Base-by-base conservation (phyloP, 768 basidiomycete species). In the Russula olivacea region DNA sequence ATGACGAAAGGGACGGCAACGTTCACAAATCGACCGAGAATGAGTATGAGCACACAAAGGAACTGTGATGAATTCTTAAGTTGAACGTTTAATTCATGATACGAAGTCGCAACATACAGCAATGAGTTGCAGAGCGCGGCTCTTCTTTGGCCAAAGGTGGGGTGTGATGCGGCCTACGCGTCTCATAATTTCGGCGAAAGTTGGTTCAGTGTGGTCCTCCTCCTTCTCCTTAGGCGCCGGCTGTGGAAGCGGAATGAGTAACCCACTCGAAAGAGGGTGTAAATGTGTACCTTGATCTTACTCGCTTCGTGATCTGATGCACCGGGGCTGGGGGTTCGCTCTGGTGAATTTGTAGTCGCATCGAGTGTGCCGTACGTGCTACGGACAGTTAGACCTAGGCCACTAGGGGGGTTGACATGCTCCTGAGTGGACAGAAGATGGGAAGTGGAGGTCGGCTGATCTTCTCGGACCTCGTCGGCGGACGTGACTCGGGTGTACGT, bases 91-190 rank as follows among this genome's bases (percentile, higher is more conserved):
- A 32, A 21, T 38, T 25, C 10, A 58, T 15, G 28, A 63, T 30
- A 65, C 59, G 23, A 63, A 61, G 15, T 38, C 15, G 43, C 38
- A 9, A 77, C 81, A 68, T 70, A 88, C 81, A 6, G 88, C 89
- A 59, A 89, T 74, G 47, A 87, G 69, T 72, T 94, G 92, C 4
- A 96, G 78, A 61, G 79, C 79, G 36, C 72, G 70, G 64, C 77
- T 82, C 66, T 84, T 88, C 38, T 80, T 79, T 6, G 93, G 93
- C 92, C 93, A 96, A 10, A 96, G 82, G 74, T 89, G 89, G 1
- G 93, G 93, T 15, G 80, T 73, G 47, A 96, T 78, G 52, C 82
- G 82, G 53, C 77, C 76, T 61, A 95, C 75, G 49, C 92, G 84
- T 17, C 72, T 76, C 74, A 81, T 79, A 41, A 91, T 76, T 71